Conservation (phyloP, 1,284 basidiomycete species). For the Cryptococcus maquisensis region DNA sequence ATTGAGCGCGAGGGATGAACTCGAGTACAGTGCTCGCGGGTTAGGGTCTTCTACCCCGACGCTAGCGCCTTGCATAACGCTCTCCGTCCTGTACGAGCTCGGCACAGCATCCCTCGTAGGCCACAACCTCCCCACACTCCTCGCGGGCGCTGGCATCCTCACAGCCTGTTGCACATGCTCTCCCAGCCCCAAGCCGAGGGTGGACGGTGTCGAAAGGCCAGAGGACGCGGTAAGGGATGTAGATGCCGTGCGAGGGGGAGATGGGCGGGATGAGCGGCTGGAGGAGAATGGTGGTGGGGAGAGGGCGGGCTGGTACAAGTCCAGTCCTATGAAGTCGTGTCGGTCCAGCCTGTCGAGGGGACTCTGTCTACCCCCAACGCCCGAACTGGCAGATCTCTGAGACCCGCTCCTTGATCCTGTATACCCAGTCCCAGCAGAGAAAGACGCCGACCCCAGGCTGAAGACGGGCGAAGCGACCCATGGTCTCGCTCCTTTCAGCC, state of each 20-base stretch:
- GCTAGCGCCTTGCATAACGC: too few relatives aligned
- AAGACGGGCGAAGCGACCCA: too few relatives aligned
- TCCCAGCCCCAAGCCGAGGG: neutral
- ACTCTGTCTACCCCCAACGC: too few relatives aligned
- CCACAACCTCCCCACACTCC: slow-evolving; percentile 14
- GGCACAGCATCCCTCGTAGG: slow-evolving; percentile 14
- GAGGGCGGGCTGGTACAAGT: too few relatives aligned
- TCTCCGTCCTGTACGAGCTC: neutral
- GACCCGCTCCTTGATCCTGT: too few relatives aligned
- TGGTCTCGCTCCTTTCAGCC: neutral
- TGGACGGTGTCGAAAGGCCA: neutral
- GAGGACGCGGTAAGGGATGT: neutral
- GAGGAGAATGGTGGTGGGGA: neutral
- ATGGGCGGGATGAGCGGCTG: neutral
- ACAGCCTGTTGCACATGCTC: neutral
- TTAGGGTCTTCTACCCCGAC: neutral
- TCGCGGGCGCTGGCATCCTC: neutral
- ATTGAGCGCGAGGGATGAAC: neutral
- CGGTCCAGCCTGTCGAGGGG: too few relatives aligned
- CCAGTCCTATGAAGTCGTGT: too few relatives aligned
- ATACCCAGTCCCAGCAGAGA: too few relatives aligned
- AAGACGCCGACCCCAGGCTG: too few relatives aligned
- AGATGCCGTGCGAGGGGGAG: neutral
- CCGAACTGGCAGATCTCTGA: too few relatives aligned
- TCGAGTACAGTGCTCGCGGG: neutral